Base-by-base conservation (phyloP, 2,329 filamentous ascomycete genomes). In the Fusarium floridanum region DNA sequence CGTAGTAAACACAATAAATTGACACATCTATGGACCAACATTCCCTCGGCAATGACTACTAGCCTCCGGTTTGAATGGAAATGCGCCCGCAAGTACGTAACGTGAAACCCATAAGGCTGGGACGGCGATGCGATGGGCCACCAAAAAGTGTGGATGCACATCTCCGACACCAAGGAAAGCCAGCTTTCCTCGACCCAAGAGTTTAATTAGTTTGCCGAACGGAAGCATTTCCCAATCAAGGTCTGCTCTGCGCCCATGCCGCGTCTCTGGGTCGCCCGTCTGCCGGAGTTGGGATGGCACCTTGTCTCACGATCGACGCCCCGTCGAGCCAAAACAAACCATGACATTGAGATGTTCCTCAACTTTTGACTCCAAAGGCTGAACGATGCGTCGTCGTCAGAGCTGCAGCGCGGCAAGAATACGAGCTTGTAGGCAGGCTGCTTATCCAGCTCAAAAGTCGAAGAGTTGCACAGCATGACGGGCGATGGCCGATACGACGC, bases 401-500 rank as follows among this genome's bases (percentile, higher is more conserved):
- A 24, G 57, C 24, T 34, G 45, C 22, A 37, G 17, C 24, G 14
- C 24, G 14, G 39, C 48, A 55, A 59, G 17, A 60, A 66, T 72
- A 74, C 71, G 68, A 72, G 61, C 59, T 74, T 74, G 68, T 62
- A 61, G 62, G 71, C 17, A 66, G 64, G 61, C 67, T 71, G 59
- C 64, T 63, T 71, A 45, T 59, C 20, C 34, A 36, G 61, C 61
- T 56, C 56, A 34, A 16, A 22, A 29, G 48, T 63, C 6, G 22
- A 1, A 53, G 43, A 66, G 72, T 74, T 62, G 67, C 70, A 76
- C 73, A 69, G 59, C 73, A 53, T 69, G 64, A 48, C 61, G 67
- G 73, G 64, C 61, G 63, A 75, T 75, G 64, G 24, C 63, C 68
- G 70, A 76, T 76, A 74, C 73, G 73, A 56, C 39, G 22, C 24